Base-by-base conservation (phyloP, 2,329 filamentous ascomycete genomes). In the Fusarium sp. region DNA sequence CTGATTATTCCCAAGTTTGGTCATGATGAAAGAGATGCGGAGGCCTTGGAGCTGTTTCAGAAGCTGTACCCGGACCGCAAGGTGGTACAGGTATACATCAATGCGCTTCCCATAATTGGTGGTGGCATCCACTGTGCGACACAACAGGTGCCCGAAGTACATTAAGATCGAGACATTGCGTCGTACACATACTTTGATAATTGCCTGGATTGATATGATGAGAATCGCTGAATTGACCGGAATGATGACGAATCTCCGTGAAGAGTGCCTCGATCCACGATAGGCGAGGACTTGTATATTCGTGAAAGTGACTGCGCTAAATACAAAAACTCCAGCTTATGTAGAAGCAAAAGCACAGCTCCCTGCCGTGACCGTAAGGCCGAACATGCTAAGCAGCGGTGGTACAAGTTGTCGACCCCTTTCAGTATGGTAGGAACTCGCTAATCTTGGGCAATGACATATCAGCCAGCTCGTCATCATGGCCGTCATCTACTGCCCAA, bases 381-480 rank as follows among this genome's bases (percentile, higher is more conserved):
- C 11, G 5, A 35, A 37, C 20, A 37, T 25, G 33, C 20, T 11
- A 17, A 33, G 38, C 11, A 30, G 52, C 52, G 30, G 50, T 52
- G 2, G 17, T 57, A 35, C 27, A 57, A 40, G 14, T 6, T 6
- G 4, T 14, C 7, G 25, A 15, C 27, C n/a, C 15, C 1, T 17
- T 11, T n/a, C 12, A 74, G 38, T 74, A 74, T 7, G 72, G 72
- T 2, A 74, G 5, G 32, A 74, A 74, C 7, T 52, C 61, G 32
- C 61, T 72, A 12, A 74, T 69, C 6, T 35, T 66, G 4, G 72
- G 72, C 33, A 64, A 69, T 6, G 58, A 62, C 15, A 40, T 63
- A 43, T 74, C 57, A n/a, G 72, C 71, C 4, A 74, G 12, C 3
- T 47, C 65, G 11, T 74, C 72, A 3, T 74, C 59, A 25, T 72